A percentile compares a stretch with the other conserved stretches of the same genome.
These are phyloP conservation scores for Saksenaea oblongispora DNA, from an alignment of 371 early-diverging fungal species.

Conservation along the genomic window DNA sequence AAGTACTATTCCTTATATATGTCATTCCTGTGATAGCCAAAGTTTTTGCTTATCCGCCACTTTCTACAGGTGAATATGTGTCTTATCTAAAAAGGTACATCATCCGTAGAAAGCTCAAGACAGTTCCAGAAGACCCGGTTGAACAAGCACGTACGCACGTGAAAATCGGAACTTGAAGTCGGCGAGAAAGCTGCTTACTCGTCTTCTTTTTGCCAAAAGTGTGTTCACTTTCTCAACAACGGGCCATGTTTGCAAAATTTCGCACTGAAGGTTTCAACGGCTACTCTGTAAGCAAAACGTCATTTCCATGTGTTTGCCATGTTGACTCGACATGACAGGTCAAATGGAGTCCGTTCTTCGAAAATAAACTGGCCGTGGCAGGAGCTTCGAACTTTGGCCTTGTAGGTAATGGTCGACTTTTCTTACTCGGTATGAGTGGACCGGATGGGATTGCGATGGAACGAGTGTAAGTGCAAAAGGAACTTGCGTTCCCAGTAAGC, in stretches of 20 bases:
- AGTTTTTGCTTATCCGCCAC: too few relatives aligned
- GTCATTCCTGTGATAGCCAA: too few relatives aligned
- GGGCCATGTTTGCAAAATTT: constrained; percentile 54
- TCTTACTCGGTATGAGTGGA: constrained; percentile 57
- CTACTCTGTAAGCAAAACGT: constrained; percentile 57
- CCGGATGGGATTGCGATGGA: constrained; percentile 65
- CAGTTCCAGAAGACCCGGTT: too few relatives aligned
- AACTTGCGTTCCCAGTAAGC: background rate
- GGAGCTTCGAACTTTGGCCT: constrained; percentile 94
- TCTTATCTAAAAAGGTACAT: too few relatives aligned
- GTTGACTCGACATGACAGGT: constrained; percentile 40
- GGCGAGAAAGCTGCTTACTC: background rate
- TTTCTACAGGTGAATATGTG: too few relatives aligned
- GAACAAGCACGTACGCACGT: background rate
- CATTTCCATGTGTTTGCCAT: constrained; percentile 1
- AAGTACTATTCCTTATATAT: too few relatives aligned
- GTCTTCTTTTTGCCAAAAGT: constrained; percentile 3
- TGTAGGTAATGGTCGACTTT: constrained; percentile 92
- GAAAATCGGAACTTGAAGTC: background rate
- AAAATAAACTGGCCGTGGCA: constrained; percentile 84
- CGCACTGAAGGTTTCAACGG: constrained; percentile 68
- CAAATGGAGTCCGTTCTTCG: constrained; percentile 94
- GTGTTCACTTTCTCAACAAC: background rate
- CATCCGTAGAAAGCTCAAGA: too few relatives aligned
- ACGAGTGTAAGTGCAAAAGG: constrained; percentile 57